Conservation (phyloP, 768 basidiomycete genomes). For the Russula abietina region DNA sequence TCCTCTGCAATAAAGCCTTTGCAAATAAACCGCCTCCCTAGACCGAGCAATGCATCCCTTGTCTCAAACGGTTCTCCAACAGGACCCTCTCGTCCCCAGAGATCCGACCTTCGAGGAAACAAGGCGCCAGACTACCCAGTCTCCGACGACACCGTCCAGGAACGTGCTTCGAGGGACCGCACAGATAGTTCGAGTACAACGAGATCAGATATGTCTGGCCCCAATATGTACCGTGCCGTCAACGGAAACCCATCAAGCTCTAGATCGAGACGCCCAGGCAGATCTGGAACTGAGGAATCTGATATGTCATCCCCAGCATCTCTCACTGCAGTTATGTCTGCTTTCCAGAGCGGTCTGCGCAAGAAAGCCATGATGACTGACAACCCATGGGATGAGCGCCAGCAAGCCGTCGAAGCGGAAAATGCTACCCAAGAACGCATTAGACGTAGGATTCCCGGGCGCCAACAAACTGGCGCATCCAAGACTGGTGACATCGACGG, state of each 20-base stretch:
- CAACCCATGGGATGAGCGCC: constrained; percentile 51
- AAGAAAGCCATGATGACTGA: constrained; percentile 53
- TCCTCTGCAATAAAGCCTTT: constrained; percentile 19
- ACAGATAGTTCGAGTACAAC: constrained; percentile 22
- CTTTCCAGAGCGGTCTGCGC: constrained; percentile 61
- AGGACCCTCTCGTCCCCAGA: constrained; percentile 25
- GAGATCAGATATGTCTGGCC: constrained; percentile 19
- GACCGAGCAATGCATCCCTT: constrained; percentile 23
- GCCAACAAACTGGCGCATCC: constrained; percentile 46
- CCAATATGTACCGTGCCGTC: constrained; percentile 14
- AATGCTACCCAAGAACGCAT: constrained; percentile 62
- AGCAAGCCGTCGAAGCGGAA: constrained; percentile 58
- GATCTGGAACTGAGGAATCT: constrained; percentile 19
- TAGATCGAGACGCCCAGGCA: constrained; percentile 7
- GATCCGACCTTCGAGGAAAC: constrained; percentile 21
- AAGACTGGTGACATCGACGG: constrained; percentile 83
- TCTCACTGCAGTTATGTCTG: constrained; percentile 49
- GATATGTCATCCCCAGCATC: constrained; percentile 21
- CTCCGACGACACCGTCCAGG: background rate
- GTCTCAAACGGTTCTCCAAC: constrained; percentile 19
- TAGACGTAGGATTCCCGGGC: constrained; percentile 58
- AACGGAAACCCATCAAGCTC: constrained; percentile 20
- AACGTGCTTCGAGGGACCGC: constrained; percentile 16
- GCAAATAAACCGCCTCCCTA: constrained; percentile 23
- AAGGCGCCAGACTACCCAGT: constrained; percentile 13